Base-by-base conservation (phyloP, 2,329 filamentous ascomycete genomes). In the Arthrobotrys sphaeroides region DNA sequence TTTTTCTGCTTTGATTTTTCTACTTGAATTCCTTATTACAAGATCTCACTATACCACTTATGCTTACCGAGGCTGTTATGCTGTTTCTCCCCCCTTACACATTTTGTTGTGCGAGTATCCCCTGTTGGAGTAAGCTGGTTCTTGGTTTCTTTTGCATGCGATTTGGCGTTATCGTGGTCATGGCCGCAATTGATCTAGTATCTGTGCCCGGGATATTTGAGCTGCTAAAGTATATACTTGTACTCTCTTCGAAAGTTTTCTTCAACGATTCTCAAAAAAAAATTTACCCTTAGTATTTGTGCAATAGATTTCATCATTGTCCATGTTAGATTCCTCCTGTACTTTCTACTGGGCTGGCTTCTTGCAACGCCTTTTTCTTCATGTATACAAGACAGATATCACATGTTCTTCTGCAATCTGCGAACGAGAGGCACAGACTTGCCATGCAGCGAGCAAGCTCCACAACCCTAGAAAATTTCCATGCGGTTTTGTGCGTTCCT, bases 101-200 rank as follows among this genome's bases (percentile, higher is more conserved):
- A 45, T 68, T 47, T 38, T 51, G 9, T 12, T 18, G 53, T 61
- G 42, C 49, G 49, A n/a, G 38, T 47, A 38, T 57, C 24, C 18
- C 61, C 28, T 64, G 49, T 47, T 57, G 70, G 70, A 74, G 70
- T 74, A 33, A 47, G 40, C 51, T 67, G 33, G 61, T 42, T 66
- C 10, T 61, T 70, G 42, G 45, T 40, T 51, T 73, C 61, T 53
- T 62, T 62, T 74, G 61, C 70, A 74, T 74, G 62, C 59, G 62
- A 51, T 59, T 57, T 62, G 70, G 70, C 70, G 70, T 74, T 67
- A 73, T 42, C 22, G 12, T 43, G 40, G 40, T 55, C 28, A 36
- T 55, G 51, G 51, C 18, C 67, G 55, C 42, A 57, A 55, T 70
- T 59, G 57, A 57, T 57, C 24, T 42, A 43, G 26, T 64, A 57